Conservation (phyloP, 169 alveolate species). For the Plasmodium falciparum region DNA sequence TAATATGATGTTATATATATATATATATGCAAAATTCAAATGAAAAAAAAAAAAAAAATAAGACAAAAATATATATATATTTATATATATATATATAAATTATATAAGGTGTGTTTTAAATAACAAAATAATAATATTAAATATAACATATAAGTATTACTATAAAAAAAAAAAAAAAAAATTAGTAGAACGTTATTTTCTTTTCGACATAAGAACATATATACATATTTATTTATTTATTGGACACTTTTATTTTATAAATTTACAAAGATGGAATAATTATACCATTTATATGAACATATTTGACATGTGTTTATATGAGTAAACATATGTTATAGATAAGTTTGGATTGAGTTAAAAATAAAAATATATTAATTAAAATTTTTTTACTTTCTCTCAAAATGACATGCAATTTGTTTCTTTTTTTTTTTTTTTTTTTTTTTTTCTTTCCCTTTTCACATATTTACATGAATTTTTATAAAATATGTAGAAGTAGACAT, state of each 20-base stretch:
- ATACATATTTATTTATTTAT: too few relatives aligned
- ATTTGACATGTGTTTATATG: too few relatives aligned
- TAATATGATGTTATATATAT: too few relatives aligned
- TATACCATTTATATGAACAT: too few relatives aligned
- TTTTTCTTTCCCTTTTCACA: too few relatives aligned
- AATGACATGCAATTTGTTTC: background rate
- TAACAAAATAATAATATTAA: background rate
- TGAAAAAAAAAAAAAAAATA: conserved; percentile 2
- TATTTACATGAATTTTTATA: too few relatives aligned
- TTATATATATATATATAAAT: background rate
- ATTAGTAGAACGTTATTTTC: too few relatives aligned
- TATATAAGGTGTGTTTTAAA: background rate
- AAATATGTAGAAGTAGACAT: conserved; percentile 4
- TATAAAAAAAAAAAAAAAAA: conserved; percentile 2
- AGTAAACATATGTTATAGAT: too few relatives aligned
- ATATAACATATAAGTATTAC: background rate
- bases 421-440: background rate
- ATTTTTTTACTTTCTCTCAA: background rate
- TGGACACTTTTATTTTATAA: background rate
- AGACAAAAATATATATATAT: background rate
- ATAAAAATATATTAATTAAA: background rate
- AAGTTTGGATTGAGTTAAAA: too few relatives aligned
- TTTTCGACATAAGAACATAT: too few relatives aligned
- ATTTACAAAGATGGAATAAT: background rate
- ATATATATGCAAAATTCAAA: background rate